Conservation (phyloP, 768 basidiomycete genomes). For the Cubamyces lactineus region DNA sequence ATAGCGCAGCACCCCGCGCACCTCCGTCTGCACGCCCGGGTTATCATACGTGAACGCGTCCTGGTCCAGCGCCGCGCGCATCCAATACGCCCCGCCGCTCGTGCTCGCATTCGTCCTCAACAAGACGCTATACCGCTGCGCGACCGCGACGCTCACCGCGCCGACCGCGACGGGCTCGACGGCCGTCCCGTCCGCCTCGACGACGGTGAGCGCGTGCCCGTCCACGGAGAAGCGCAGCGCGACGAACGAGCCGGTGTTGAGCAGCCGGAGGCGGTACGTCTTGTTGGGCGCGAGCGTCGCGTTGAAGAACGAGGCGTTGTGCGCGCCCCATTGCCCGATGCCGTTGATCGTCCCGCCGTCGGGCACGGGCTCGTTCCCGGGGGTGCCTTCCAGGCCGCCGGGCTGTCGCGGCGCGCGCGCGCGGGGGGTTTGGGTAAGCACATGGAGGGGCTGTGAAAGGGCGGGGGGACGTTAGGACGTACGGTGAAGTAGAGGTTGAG, state of each 20-base stretch:
- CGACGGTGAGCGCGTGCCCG: constrained; percentile 46
- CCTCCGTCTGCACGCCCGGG: constrained; percentile 26
- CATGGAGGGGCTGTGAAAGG: neutral
- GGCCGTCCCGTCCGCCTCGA: constrained; percentile 52
- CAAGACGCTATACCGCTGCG: constrained; percentile 55
- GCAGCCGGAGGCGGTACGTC: constrained; percentile 50
- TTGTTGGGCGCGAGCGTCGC: constrained; percentile 38
- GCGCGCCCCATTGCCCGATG: constrained; percentile 35
- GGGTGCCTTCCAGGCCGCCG: constrained; percentile 35
- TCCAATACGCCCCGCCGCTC: constrained; percentile 42
- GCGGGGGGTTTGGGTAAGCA: too few relatives aligned
- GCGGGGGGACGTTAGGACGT: neutral
- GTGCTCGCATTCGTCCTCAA: constrained; percentile 44
- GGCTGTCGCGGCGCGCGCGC: constrained; percentile 28
- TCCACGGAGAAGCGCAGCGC: constrained; percentile 50
- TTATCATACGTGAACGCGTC: constrained; percentile 37
- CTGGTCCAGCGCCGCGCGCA: constrained; percentile 44
- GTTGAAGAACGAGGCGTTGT: constrained; percentile 27
- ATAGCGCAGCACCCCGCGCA: constrained; percentile 28
- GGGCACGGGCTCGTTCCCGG: constrained; percentile 40
- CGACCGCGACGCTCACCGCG: constrained; percentile 46
- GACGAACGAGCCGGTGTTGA: constrained; percentile 53
- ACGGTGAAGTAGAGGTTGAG: constrained; percentile 33
- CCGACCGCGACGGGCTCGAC: constrained; percentile 44
- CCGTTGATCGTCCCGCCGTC: constrained; percentile 41